A percentile compares a stretch with the other conserved stretches of the same genome.
phyloP scores from a whole-genome alignment of 2,329 filamentous ascomycete species.

The Niveomyces coronatus region DNA sequence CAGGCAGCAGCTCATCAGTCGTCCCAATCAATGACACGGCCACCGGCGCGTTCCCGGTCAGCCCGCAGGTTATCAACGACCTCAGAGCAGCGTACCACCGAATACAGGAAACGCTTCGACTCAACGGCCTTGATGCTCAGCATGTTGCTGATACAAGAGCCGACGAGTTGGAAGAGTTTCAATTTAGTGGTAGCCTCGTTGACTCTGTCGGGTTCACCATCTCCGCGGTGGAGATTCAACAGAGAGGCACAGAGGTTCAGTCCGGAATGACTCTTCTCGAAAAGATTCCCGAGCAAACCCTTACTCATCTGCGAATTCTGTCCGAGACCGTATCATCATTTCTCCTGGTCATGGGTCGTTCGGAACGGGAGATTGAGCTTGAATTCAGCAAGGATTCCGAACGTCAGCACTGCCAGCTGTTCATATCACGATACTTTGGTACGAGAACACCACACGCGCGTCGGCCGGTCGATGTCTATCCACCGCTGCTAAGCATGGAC shows the following conservation, averaged over 20 bases:
- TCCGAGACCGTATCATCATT: slow-evolving; percentile 85
- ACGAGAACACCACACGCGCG: slow-evolving; percentile 29
- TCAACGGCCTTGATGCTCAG: slow-evolving; percentile 39
- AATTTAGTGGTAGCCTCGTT: slow-evolving; percentile 48
- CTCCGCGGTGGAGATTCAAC: slow-evolving; percentile 79
- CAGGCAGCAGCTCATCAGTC: slow-evolving; percentile 34
- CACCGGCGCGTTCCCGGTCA: too few relatives aligned
- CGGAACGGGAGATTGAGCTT: slow-evolving; percentile 47
- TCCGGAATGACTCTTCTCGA: slow-evolving; percentile 67
- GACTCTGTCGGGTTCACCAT: slow-evolving; percentile 73
- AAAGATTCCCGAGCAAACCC: slow-evolving; percentile 69
- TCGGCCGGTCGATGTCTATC: slow-evolving; percentile 34
- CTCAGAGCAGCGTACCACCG: slow-evolving; percentile 51
- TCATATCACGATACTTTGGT: slow-evolving; percentile 48
- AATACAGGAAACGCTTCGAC: slow-evolving; percentile 45
- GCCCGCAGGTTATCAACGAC: slow-evolving; percentile 34
- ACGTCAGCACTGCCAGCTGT: slow-evolving; percentile 66
- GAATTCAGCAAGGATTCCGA: slow-evolving; percentile 61
- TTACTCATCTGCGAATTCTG: slow-evolving; percentile 81
- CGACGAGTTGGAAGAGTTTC: slow-evolving; percentile 33
- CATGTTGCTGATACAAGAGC: slow-evolving; percentile 22
- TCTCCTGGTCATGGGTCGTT: slow-evolving; percentile 62
- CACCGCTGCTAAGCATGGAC: slow-evolving; percentile 57
- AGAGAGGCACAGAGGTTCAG: slow-evolving; percentile 70
- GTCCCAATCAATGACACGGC: too few relatives aligned